Percentiles rank a stretch among this genome's conserved stretches.
Conservation (phyloP, 1,284 basidiomycete species). For the Coniophora puteana region DNA sequence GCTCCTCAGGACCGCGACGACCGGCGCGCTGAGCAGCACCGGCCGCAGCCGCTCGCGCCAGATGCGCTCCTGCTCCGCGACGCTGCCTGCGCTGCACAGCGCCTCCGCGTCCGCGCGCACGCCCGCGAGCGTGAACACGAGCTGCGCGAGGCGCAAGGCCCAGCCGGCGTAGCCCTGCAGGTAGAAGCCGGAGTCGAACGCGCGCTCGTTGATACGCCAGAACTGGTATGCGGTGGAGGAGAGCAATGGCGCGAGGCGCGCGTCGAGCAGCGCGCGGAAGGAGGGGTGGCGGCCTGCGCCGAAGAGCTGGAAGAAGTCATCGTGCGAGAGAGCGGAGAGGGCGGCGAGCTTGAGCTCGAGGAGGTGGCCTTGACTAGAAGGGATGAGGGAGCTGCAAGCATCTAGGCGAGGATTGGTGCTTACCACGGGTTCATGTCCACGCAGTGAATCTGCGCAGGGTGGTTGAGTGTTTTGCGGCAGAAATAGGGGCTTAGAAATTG, state of each 20-base stretch:
- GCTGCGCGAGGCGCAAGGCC: conserved; percentile 65
- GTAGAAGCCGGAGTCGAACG: conserved; percentile 72
- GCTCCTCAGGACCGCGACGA: conserved; percentile 60
- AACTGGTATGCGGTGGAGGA: conserved; percentile 77
- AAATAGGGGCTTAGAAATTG: neutral
- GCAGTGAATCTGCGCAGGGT: conserved; percentile 55
- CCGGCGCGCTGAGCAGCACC: conserved; percentile 63
- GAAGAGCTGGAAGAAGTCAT: conserved; percentile 74
- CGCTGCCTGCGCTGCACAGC: conserved; percentile 54
- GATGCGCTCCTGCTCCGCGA: conserved; percentile 62
- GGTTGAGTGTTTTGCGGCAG: neutral
- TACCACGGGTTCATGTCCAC: conserved; percentile 70
- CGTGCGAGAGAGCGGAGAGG: conserved; percentile 58
- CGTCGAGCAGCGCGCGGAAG: conserved; percentile 66
- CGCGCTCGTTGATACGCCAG: conserved; percentile 66
- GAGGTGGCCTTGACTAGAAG: conserved; percentile 67
- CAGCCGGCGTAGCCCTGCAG: conserved; percentile 71
- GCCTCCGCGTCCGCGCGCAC: conserved; percentile 52
- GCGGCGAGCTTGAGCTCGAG: conserved; percentile 79
- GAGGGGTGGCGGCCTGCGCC: conserved; percentile 62
- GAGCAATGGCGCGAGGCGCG: conserved; percentile 66
- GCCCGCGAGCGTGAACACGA: conserved; percentile 61
- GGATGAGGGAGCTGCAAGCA: conserved; percentile 8
- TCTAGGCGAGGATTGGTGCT: conserved; percentile 1
- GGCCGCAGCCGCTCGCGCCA: conserved; percentile 63